Percentiles rank a stretch among this genome's conserved stretches.
Evolutionary conservation across 176 grass and related monocot genomes (phyloP).

Genomic region (Triticum aestivum): DNA sequence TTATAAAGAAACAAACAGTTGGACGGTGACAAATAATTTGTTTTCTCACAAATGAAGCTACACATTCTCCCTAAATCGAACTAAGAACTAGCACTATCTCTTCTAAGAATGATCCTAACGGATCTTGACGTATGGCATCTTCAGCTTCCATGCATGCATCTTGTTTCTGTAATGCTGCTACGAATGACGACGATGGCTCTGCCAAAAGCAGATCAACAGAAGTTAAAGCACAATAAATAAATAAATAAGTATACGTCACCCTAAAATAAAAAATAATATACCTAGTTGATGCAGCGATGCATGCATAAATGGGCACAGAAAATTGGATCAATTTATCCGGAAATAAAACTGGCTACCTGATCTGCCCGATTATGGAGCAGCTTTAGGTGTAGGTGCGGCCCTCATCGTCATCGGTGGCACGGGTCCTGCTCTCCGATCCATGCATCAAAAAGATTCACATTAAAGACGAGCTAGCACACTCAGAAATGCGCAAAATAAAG

Average conservation of each 20-base stretch:
- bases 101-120: neutral
- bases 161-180: neutral
- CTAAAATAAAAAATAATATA: no score
- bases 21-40: no score
- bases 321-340: neutral
- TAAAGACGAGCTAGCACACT: no score
- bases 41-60: no score
- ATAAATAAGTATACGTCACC: no score
- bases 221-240: no score
- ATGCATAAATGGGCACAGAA: no score
- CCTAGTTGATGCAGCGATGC: no score
- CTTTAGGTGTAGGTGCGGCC: neutral
- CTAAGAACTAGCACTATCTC: neutral
- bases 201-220: neutral
- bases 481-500: no score
- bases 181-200: neutral
- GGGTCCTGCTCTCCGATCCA: neutral
- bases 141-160: neutral
- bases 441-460: neutral
- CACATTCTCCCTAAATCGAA: neutral
- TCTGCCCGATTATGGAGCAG: neutral
- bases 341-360: neutral
- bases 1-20: no score
- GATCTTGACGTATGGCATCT: neutral
- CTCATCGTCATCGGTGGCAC: neutral